Evolutionary conservation across 2,329 filamentous ascomycete genomes (phyloP).

Genomic region (Xylariomycetidae sp.): DNA sequence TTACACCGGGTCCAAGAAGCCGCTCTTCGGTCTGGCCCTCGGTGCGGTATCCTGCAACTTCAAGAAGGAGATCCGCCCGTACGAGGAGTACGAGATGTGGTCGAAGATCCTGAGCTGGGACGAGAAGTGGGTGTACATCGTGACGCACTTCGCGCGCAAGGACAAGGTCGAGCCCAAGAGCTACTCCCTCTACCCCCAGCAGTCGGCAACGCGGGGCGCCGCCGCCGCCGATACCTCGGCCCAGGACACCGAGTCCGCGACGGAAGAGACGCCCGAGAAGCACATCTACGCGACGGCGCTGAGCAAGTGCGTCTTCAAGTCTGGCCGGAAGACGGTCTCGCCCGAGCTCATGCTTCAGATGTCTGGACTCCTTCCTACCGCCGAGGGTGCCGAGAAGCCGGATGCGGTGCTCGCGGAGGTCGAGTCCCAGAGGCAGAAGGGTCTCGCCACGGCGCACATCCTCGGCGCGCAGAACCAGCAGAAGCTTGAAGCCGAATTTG

Average conservation of each 20-base stretch:
- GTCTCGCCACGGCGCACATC: slow-evolving; percentile 26
- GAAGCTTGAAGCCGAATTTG: slow-evolving; percentile 26
- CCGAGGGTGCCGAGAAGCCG: slow-evolving; percentile 6
- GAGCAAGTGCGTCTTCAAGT: slow-evolving; percentile 56
- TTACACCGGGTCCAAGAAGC: slow-evolving; percentile 22
- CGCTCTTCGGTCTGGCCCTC: slow-evolving; percentile 32
- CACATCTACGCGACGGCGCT: slow-evolving; percentile 44
- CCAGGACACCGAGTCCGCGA: background rate
- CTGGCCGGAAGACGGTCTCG: slow-evolving; percentile 57
- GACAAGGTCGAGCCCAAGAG: slow-evolving; percentile 28
- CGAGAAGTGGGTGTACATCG: slow-evolving; percentile 50
- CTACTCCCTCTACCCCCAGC: slow-evolving; percentile 27
- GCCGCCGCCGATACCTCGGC: slow-evolving; percentile 2
- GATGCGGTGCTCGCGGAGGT: slow-evolving; percentile 12
- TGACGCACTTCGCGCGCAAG: slow-evolving; percentile 44
- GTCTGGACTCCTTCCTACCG: slow-evolving; percentile 53
- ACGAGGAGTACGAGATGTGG: slow-evolving; percentile 45
- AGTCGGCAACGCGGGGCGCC: slow-evolving; percentile 12
- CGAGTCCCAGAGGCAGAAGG: slow-evolving; percentile 28
- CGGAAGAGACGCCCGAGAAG: slow-evolving; percentile 10
- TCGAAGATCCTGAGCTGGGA: slow-evolving; percentile 49
- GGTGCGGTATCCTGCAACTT: slow-evolving; percentile 51
- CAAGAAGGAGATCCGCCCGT: slow-evolving; percentile 47
- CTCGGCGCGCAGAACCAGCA: slow-evolving; percentile 23
- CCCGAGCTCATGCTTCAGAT: slow-evolving; percentile 56